Percentiles rank a stretch among this genome's conserved stretches.
phyloP scores from a whole-genome alignment of 2,329 filamentous ascomycete genomes.

The Raffaelea arxii region DNA sequence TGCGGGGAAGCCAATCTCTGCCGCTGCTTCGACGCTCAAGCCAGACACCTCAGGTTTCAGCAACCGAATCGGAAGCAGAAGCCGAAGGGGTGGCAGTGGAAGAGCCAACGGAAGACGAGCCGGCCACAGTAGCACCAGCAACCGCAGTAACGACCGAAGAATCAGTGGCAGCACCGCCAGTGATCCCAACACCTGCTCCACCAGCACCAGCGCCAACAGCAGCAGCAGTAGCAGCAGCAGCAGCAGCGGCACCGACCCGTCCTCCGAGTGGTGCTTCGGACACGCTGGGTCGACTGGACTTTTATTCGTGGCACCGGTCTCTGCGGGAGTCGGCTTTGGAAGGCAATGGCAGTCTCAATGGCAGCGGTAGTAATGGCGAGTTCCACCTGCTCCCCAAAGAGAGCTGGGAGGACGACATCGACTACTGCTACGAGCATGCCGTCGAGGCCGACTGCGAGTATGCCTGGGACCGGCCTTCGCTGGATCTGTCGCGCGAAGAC shows the following conservation, averaged over 20 bases:
- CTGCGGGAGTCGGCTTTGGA: conserved; percentile 18
- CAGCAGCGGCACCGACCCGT: conserved; percentile 12
- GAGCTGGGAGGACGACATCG: conserved; percentile 60
- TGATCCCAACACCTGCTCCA: not conserved
- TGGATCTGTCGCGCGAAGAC: conserved; percentile 31
- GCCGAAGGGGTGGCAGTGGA: too few relatives aligned
- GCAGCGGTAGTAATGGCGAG: too few relatives aligned
- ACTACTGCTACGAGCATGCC: conserved; percentile 62
- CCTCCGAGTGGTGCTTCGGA: conserved; percentile 39
- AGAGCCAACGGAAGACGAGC: too few relatives aligned
- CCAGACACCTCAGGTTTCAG: too few relatives aligned
- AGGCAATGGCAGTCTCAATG: too few relatives aligned
- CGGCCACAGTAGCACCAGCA: too few relatives aligned
- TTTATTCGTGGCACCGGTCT: conserved; percentile 25
- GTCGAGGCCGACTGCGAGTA: conserved; percentile 58
- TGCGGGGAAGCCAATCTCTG: conserved; percentile 46
- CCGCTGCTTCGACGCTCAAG: conserved; percentile 41
- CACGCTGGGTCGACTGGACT: conserved; percentile 36
- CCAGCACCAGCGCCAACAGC: not conserved
- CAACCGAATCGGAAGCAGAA: conserved; percentile 8
- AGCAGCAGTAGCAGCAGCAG: conserved; percentile 16
- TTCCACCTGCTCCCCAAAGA: conserved; percentile 27
- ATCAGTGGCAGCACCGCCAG: too few relatives aligned
- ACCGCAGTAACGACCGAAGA: too few relatives aligned
- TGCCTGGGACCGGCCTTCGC: conserved; percentile 51